phyloP scores from a whole-genome alignment of 257 asterid genomes.

The Solanum corneliomulleri region DNA sequence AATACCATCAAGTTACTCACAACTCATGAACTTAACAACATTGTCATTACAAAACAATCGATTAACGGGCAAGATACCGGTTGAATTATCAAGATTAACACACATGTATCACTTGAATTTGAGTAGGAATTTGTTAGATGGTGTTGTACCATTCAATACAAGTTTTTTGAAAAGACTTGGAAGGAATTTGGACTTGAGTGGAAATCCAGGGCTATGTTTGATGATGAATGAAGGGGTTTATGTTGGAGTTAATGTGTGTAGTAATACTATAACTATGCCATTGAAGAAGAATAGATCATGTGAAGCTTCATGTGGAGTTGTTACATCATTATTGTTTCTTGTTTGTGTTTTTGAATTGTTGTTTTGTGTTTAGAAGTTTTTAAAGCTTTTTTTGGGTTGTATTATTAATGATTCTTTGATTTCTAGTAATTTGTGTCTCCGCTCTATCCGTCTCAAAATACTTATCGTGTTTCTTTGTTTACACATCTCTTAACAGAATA shows the following conservation, averaged over 20 bases:
- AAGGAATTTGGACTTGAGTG: conserved; percentile 67
- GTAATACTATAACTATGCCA: conserved; percentile 20
- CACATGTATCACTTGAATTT: conserved; percentile 65
- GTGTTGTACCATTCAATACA: conserved; percentile 60
- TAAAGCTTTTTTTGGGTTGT: neutral
- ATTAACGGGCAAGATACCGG: conserved; percentile 52
- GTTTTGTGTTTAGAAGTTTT: neutral
- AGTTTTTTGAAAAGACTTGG: conserved; percentile 66
- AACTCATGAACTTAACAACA: conserved; percentile 44
- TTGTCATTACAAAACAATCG: conserved; percentile 63
- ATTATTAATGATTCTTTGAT: neutral
- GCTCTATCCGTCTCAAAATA: neutral
- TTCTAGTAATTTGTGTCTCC: neutral
- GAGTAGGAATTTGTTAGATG: conserved; percentile 65
- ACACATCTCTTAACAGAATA: too few species aligned
- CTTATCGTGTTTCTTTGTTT: neutral
- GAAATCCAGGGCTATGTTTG: conserved; percentile 68
- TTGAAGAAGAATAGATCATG: conserved; percentile 21
- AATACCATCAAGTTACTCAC: conserved; percentile 49
- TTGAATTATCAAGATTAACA: conserved; percentile 33
- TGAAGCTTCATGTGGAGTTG: conserved; percentile 16
- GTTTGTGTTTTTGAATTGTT: neutral
- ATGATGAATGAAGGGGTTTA: conserved; percentile 28
- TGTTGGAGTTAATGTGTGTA: conserved; percentile 36
- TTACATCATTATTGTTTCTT: conserved; percentile 8